Evolutionary conservation across 495 filamentous ascomycete genomes (phyloP), one percentile per base, ranked within the genome.

Genomic region (Aspergillus cristatus): DNA sequence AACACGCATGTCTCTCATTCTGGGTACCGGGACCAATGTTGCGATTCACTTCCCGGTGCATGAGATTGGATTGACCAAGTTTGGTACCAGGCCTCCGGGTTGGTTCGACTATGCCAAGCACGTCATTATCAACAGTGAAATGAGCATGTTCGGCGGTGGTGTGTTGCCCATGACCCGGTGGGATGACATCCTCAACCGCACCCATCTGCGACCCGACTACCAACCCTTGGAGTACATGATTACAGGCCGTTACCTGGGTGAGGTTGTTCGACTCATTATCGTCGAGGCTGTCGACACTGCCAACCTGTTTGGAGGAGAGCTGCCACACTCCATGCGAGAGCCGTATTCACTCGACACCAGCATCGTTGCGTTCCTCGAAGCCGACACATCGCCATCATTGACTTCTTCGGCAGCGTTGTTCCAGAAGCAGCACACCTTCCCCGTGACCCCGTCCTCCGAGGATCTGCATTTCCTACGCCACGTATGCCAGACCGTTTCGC

Each of bases 211-310:
- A 0, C 86, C 86, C 0, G 83, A 87, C 18, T 94, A 91, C 48
- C 86, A 93, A 55, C 87, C 87, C 0, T 74, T 94, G 41, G 87
- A 94, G 54, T 91, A 93, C 56, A 87, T 94, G 77, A 83, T 86
- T 18, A 76, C 84, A 1, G 87, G 87, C 0, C 74, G 83, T 5
- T 94, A 94, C 45, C 64, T 94, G 1, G 87, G 87, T 24, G 87
- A 94, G 55, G 76, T 94, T 29, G 82, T 79, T 6, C 76, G 87
- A 12, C 62, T 93, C 4, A 79, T 88, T 16, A 73, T 84, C 14
- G 51, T 84, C 8, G 85, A 91, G 42, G 78, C 82, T n/a, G 60
- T 70, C 3, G 61, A 70, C 16, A 62, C 55, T 1, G 55, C 61
- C 11, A 47, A 54, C 15, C 47, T 72, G 5, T 75, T 88, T 32